phyloP scores from a whole-genome alignment of 495 filamentous ascomycete species.

The Daldinia loculata region DNA sequence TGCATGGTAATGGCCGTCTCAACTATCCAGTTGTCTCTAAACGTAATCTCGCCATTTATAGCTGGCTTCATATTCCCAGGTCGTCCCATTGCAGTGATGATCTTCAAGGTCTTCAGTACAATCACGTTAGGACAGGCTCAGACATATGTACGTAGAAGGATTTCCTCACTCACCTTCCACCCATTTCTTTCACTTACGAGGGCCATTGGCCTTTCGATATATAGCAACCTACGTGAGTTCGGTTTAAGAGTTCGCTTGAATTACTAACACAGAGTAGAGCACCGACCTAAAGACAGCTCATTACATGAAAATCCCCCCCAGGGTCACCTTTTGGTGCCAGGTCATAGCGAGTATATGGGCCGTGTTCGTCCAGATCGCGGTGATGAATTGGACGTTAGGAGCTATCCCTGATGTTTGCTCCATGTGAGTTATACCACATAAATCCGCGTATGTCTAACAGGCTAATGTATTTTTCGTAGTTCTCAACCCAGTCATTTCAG shows the following conservation, averaged over 20 bases:
- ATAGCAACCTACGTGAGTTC: background rate
- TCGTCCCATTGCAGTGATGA: constrained; percentile 68
- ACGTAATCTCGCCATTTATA: constrained; percentile 70
- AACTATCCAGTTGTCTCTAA: constrained; percentile 63
- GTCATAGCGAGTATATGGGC: constrained; percentile 65
- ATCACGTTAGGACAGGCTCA: constrained; percentile 66
- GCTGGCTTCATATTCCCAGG: constrained; percentile 71
- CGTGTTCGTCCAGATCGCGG: constrained; percentile 65
- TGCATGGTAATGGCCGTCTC: constrained; percentile 64
- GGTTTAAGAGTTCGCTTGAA: background rate
- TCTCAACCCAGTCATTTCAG: constrained; percentile 61
- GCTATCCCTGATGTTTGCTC: constrained; percentile 64
- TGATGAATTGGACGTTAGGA: constrained; percentile 68
- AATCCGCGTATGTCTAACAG: background rate
- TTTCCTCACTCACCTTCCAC: background rate
- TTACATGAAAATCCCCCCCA: constrained; percentile 73
- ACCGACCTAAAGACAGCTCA: constrained; percentile 66
- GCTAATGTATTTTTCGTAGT: constrained; percentile 21
- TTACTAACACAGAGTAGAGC: constrained; percentile 40
- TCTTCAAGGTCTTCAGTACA: constrained; percentile 70
- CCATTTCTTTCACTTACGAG: background rate
- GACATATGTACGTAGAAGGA: constrained; percentile 47
- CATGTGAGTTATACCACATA: constrained; percentile 30
- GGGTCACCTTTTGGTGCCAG: constrained; percentile 66
- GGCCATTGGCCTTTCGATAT: background rate